Evolutionary conservation across 1,139 yeast genomes (phyloP), one percentile per base, ranked within the genome.

Genomic region (Kazachstania sp.): DNA sequence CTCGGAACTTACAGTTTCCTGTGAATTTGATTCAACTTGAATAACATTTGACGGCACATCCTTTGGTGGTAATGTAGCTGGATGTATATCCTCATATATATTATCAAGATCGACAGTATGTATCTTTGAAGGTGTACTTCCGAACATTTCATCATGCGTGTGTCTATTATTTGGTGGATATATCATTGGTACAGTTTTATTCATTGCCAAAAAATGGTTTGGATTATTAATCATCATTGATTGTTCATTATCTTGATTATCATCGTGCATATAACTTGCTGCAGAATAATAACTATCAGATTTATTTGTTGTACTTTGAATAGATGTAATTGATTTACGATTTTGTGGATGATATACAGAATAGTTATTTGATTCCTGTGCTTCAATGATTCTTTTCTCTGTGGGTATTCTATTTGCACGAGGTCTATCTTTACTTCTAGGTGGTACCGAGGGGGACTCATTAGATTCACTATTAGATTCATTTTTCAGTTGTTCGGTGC

Each of bases 341-440:
- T 19, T 36, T 7, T 20, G 23, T 3, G 26, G 23, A 36, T 36
- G 13, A 36, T 18, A 13, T 19, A 11, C 7, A 9, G 16, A n/a
- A 5, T 18, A 6, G 18, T 19, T 20, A 11, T 16, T 16, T 36
- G 38, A 18, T 36, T 36, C 38, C n/a, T 38, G 15, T 23, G 23
- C 23, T n/a, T 30, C 26, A 48, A 54, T 29, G 31, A 23, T 9
- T 39, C 40, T 20, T 12, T 15, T 32, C 20, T 26, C 28, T 29
- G 29, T 19, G 31, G 39, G 16, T 38, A 35, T 30, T 36, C 45
- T 7, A 40, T 38, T 15, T 43, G 67, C 61, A 29, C 48, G 53
- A 11, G 67, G 66, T 39, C 67, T 57, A 19, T 53, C 56, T 43
- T 55, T 56, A 42, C 57, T 63, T 47, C 67, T 59, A 35, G 65